Conservation (phyloP, 345 rosid genomes). For the Clausena lansium region DNA sequence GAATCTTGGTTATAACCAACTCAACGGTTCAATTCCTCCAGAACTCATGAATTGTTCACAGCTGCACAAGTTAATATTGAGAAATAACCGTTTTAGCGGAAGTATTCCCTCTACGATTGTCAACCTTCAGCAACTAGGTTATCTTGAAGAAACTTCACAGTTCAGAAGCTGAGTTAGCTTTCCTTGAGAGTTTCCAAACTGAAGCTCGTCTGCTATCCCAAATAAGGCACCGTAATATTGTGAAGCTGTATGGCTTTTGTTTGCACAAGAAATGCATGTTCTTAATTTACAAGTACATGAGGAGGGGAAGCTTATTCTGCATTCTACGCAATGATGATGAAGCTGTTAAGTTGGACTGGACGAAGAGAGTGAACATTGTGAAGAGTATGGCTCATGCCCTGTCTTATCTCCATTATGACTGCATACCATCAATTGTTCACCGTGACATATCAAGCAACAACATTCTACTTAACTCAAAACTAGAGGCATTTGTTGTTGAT, state of each 20-base stretch:
- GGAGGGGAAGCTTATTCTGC: neutral
- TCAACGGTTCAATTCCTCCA: no score
- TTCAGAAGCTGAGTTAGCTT: neutral
- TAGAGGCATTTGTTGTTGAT: neutral
- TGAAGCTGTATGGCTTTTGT: neutral
- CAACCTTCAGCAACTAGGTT: no score
- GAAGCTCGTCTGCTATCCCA: neutral
- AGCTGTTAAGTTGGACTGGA: neutral
- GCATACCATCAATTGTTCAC: neutral
- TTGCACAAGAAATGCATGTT: conserved; percentile 1
- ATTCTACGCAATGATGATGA: neutral
- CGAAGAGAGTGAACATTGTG: neutral
- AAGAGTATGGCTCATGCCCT: neutral
- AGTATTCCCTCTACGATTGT: no score
- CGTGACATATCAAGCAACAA: conserved; percentile 3
- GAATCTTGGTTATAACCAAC: neutral
- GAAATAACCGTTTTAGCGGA: no score
- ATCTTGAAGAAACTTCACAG: neutral
- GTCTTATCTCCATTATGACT: neutral
- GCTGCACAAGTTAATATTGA: no score
- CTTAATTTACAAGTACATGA: neutral
- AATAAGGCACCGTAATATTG: neutral
- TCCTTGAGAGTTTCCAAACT: neutral
- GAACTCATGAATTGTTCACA: no score
- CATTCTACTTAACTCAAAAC: neutral